phyloP scores from a whole-genome alignment of 768 basidiomycete species.

The Pleurotus salmoneostramineus region DNA sequence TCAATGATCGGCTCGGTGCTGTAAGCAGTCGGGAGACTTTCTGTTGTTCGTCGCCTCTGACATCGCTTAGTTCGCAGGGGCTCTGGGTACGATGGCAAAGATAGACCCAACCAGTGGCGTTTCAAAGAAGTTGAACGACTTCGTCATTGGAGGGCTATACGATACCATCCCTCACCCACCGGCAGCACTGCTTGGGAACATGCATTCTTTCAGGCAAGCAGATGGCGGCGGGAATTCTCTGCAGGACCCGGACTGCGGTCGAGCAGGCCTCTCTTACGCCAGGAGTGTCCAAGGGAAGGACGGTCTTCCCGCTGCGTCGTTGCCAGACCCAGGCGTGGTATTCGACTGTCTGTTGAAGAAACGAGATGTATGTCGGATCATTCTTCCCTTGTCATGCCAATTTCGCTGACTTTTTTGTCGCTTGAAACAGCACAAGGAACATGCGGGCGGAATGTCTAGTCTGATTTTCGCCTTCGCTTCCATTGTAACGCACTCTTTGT shows the following conservation, averaged over 20 bases:
- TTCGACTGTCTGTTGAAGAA: slow-evolving; percentile 57
- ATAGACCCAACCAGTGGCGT: slow-evolving; percentile 15
- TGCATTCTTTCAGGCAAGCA: slow-evolving; percentile 34
- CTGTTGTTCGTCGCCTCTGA: too few relatives aligned
- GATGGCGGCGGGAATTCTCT: slow-evolving; percentile 52
- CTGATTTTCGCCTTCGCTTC: slow-evolving; percentile 66
- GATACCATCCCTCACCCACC: slow-evolving; percentile 58
- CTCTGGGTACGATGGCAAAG: slow-evolving; percentile 23
- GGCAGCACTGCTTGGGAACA: slow-evolving; percentile 29
- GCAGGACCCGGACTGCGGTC: slow-evolving; percentile 41
- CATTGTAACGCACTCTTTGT: slow-evolving; percentile 57
- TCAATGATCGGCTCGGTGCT: slow-evolving; percentile 37
- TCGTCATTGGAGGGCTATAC: slow-evolving; percentile 36
- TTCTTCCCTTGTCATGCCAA: slow-evolving; percentile 21
- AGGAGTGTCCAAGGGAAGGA: slow-evolving; percentile 44
- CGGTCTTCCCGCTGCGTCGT: slow-evolving; percentile 32
- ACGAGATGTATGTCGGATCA: slow-evolving; percentile 24
- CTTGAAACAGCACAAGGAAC: slow-evolving; percentile 30
- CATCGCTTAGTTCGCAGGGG: slow-evolving; percentile 19
- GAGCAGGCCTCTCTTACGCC: slow-evolving; percentile 48
- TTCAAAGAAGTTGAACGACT: slow-evolving; percentile 15
- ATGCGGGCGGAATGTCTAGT: slow-evolving; percentile 56
- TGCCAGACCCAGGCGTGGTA: slow-evolving; percentile 55
- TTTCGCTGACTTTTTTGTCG: slow-evolving; percentile 16
- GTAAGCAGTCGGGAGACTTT: too few relatives aligned